Evolutionary conservation across 805 yeast genomes (phyloP).

Genomic region (Debaryomyces maramus): DNA sequence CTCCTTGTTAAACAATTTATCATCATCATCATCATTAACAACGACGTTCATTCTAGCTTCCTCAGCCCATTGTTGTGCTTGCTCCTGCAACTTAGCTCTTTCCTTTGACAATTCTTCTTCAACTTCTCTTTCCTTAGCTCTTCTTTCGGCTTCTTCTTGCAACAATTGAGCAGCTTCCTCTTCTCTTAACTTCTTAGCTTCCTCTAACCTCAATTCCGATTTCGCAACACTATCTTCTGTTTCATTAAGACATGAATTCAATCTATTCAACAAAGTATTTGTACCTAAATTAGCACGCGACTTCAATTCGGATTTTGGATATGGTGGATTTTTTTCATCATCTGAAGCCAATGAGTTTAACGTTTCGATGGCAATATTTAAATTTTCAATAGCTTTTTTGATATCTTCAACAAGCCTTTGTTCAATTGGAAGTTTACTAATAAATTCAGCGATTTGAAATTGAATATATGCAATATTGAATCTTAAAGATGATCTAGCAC

Average conservation of each 20-base stretch:
- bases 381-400: slow-evolving; percentile 51
- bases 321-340: slow-evolving; percentile 65
- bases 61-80: slow-evolving; percentile 51
- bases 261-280: slow-evolving; percentile 68
- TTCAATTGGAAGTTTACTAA: slow-evolving; percentile 57
- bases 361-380: slow-evolving; percentile 59
- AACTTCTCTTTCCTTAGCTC: slow-evolving; percentile 44
- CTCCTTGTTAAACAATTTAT: slow-evolving; percentile 34
- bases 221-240: slow-evolving; percentile 66
- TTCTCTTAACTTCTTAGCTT: slow-evolving; percentile 67
- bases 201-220: slow-evolving; percentile 61
- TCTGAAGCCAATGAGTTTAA: slow-evolving; percentile 59
- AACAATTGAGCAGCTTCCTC: slow-evolving; percentile 48
- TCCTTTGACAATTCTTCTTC: slow-evolving; percentile 49
- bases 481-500: slow-evolving; percentile 46
- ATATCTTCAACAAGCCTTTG: slow-evolving; percentile 66
- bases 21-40: slow-evolving; percentile 40
- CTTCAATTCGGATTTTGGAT: slow-evolving; percentile 73
- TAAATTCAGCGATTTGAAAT: slow-evolving; percentile 82
- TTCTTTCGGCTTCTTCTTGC: slow-evolving; percentile 39
- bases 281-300: slow-evolving; percentile 87
- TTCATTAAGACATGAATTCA: slow-evolving; percentile 68
- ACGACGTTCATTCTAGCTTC: slow-evolving; percentile 37
- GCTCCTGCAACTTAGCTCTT: slow-evolving; percentile 49
- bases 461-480: slow-evolving; percentile 84